A percentile compares a stretch with the other conserved stretches of the same genome.
phyloP scores from a whole-genome alignment of 2,329 filamentous ascomycete species.

The Catunica adiposa region DNA sequence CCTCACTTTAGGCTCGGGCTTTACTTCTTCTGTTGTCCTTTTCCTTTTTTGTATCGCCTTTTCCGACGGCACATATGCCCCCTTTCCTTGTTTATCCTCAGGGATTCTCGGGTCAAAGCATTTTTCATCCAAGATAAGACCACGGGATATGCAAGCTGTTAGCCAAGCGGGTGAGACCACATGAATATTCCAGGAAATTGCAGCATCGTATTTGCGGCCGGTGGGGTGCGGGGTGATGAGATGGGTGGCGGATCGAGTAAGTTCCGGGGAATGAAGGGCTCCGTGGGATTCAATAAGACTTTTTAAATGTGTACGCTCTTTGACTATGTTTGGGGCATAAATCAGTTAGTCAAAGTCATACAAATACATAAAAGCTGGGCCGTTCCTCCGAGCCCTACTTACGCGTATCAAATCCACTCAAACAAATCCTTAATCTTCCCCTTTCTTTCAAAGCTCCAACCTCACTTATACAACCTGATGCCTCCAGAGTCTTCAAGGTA shows the following conservation, averaged over 20 bases:
- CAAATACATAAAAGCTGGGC: neutral
- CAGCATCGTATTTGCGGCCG: conserved; percentile 81
- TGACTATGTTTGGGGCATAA: conserved; percentile 26
- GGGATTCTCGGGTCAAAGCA: conserved; percentile 65
- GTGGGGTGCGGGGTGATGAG: conserved; percentile 63
- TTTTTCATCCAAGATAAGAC: conserved; percentile 81
- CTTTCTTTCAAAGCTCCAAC: conserved; percentile 20
- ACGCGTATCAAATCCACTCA: conserved; percentile 41
- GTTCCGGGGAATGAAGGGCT: conserved; percentile 70
- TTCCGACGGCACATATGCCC: conserved; percentile 30
- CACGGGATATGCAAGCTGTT: conserved; percentile 61
- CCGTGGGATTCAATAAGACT: conserved; percentile 52
- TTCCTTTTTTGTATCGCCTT: conserved; percentile 6
- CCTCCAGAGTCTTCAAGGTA: conserved; percentile 46
- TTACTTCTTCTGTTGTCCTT: conserved; percentile 20
- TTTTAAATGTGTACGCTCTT: conserved; percentile 54
- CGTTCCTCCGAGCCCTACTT: conserved; percentile 15
- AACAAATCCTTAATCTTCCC: conserved; percentile 32
- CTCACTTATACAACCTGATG: conserved; percentile 27
- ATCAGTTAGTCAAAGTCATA: neutral
- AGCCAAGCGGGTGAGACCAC: conserved; percentile 78
- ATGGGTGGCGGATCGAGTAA: conserved; percentile 75
- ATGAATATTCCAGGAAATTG: conserved; percentile 64
- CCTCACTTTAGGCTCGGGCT: conserved; percentile 43
- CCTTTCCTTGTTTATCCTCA: conserved; percentile 52